Percentiles rank a stretch among this genome's conserved stretches.
Evolutionary conservation across 2,329 filamentous ascomycete species (phyloP).

Genomic region (Cytospora chrysosperma): DNA sequence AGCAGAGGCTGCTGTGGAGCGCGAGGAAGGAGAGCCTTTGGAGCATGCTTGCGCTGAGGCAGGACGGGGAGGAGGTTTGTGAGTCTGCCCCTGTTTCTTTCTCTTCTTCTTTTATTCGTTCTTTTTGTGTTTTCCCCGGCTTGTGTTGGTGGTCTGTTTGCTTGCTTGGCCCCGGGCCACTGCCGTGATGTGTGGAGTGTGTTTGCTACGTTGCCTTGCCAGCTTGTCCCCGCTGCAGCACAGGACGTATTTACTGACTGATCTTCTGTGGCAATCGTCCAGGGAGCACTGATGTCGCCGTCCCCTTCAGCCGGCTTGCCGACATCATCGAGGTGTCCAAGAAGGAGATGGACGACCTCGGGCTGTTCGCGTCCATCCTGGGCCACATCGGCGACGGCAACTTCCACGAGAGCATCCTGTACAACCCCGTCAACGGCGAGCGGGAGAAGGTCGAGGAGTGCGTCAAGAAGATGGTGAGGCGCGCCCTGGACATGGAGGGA

Average conservation of each 20-base stretch:
- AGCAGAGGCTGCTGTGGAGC: conserved; percentile 76
- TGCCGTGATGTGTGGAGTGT: neutral
- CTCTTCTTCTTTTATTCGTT: conserved; percentile 42
- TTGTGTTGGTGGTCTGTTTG: neutral
- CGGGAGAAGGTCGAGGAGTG: conserved; percentile 74
- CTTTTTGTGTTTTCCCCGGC: neutral
- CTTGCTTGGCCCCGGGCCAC: neutral
- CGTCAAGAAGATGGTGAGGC: conserved; percentile 85
- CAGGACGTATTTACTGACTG: neutral
- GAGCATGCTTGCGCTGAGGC: conserved; percentile 72
- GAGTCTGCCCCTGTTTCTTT: conserved; percentile 40
- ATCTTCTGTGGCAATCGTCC: neutral
- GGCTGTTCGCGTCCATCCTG: conserved; percentile 81
- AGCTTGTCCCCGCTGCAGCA: too few relatives aligned
- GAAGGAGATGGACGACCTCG: conserved; percentile 82
- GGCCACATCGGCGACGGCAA: conserved; percentile 94
- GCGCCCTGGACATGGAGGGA: conserved; percentile 91
- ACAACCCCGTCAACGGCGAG: conserved; percentile 67
- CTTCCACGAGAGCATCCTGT: conserved; percentile 92
- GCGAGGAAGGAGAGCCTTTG: conserved; percentile 82
- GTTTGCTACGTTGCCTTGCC: neutral
- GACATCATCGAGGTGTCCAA: conserved; percentile 82
- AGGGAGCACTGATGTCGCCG: conserved; percentile 82
- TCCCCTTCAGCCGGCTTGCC: conserved; percentile 72
- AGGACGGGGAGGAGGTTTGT: conserved; percentile 68